Conservation (phyloP, 208 protist genomes). For the Naegleria fowleri region DNA sequence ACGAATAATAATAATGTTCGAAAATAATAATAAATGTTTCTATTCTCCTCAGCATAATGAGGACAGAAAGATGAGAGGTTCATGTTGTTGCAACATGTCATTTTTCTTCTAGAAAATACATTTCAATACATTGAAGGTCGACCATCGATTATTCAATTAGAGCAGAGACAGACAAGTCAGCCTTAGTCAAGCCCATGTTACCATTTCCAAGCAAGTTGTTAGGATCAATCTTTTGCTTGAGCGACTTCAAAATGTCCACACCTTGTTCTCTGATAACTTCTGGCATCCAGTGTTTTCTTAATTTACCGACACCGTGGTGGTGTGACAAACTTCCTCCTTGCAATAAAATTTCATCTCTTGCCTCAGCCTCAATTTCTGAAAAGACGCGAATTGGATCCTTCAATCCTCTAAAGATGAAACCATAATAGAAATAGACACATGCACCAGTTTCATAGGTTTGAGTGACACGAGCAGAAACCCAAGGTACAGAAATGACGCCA, state of each 20-base stretch:
- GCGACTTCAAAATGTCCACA: conserved; percentile 22
- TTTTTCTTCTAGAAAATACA: too few relatives aligned
- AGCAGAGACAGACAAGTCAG: background rate
- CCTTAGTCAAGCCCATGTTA: background rate
- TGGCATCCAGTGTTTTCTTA: conserved; percentile 28
- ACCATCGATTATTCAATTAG: background rate
- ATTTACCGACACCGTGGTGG: conserved; percentile 40
- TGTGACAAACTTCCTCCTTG: conserved; percentile 38
- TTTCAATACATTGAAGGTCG: too few relatives aligned
- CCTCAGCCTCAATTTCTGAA: conserved; percentile 43
- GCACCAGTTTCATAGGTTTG: conserved; percentile 51
- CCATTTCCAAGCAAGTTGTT: conserved; percentile 38
- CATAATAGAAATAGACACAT: conserved; percentile 59
- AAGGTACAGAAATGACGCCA: conserved; percentile 29
- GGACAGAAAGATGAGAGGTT: too few relatives aligned
- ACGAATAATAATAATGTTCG: too few relatives aligned
- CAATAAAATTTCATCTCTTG: conserved; percentile 47
- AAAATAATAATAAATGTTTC: too few relatives aligned
- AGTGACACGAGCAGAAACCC: conserved; percentile 44
- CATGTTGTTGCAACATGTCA: too few relatives aligned
- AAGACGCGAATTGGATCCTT: conserved; percentile 40
- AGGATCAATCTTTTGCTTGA: conserved; percentile 42
- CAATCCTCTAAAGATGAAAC: conserved; percentile 33
- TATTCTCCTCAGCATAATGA: too few relatives aligned
- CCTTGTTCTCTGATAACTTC: conserved; percentile 3